Evolutionary conservation across 768 basidiomycete species (phyloP).

Genomic region (Porpolomopsis calyptriformis): DNA sequence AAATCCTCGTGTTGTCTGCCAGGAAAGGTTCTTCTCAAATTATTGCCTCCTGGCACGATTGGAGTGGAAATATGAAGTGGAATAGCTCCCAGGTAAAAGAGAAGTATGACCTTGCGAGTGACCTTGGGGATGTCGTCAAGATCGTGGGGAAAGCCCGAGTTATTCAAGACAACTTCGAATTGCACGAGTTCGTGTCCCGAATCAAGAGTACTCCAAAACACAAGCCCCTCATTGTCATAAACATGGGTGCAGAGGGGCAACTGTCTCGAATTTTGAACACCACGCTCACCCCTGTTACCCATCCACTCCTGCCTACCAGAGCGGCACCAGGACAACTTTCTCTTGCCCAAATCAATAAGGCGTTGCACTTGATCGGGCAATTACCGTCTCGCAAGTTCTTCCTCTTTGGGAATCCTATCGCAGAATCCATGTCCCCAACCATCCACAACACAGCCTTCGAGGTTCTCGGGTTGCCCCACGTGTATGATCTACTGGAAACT

Average conservation of each 20-base stretch:
- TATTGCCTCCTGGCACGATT: conserved; percentile 94
- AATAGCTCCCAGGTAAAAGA: conserved; percentile 50
- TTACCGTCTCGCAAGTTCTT: conserved; percentile 67
- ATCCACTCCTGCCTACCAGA: conserved; percentile 71
- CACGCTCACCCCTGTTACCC: conserved; percentile 84
- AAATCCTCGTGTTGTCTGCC: conserved; percentile 46
- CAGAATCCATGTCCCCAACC: conserved; percentile 83
- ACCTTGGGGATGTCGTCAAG: conserved; percentile 83
- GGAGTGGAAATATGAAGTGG: conserved; percentile 81
- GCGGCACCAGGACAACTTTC: conserved; percentile 94
- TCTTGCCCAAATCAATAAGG: conserved; percentile 75
- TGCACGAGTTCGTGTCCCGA: conserved; percentile 60
- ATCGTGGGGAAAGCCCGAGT: conserved; percentile 76
- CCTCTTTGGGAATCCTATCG: conserved; percentile 84
- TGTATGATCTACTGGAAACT: conserved; percentile 73
- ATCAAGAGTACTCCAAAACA: conserved; percentile 31
- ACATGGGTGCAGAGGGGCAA: conserved; percentile 85
- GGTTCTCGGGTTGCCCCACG: conserved; percentile 72
- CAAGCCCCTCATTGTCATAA: conserved; percentile 89
- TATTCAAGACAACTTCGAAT: conserved; percentile 67
- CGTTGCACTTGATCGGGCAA: conserved; percentile 70
- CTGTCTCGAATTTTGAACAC: conserved; percentile 81
- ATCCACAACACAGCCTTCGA: conserved; percentile 86
- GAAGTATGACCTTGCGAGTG: conserved; percentile 55
- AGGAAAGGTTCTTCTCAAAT: conserved; percentile 67